These are phyloP conservation scores for Tremella mesenterica DNA, from an alignment of 768 basidiomycete genomes.

Conservation along the genomic window DNA sequence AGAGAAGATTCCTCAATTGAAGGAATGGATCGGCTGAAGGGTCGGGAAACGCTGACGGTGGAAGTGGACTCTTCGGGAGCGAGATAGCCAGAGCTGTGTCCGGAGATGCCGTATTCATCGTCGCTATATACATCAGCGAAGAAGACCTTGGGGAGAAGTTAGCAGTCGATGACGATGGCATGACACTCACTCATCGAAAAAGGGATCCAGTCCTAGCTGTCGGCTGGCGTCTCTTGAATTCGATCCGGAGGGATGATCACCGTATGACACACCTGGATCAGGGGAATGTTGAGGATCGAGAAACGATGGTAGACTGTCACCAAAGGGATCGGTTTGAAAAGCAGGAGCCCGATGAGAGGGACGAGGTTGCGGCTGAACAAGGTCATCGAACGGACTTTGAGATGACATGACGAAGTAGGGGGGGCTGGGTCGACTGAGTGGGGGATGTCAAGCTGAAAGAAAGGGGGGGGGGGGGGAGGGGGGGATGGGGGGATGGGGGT, in stretches of 20 bases:
- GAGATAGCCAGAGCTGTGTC: slow-evolving; percentile 28
- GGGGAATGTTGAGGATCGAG: slow-evolving; percentile 1
- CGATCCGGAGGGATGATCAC: slow-evolving; percentile 2
- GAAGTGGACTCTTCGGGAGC: slow-evolving; percentile 30
- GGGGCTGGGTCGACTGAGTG: too few species aligned
- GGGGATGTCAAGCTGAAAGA: too few species aligned
- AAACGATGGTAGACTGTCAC: slow-evolving; percentile 8
- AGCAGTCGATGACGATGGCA: too few species aligned
- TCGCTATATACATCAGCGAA: slow-evolving; percentile 20
- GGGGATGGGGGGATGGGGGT: too few species aligned
- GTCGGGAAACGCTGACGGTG: slow-evolving; percentile 17
- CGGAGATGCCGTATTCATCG: slow-evolving; percentile 31
- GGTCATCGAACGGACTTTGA: slow-evolving; percentile 41
- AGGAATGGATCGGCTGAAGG: slow-evolving; percentile 18
- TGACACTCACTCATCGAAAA: slow-evolving; percentile 42
- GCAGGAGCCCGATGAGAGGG: background rate
- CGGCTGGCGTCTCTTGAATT: slow-evolving; percentile 10
- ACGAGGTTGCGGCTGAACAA: slow-evolving; percentile 23
- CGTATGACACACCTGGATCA: background rate
- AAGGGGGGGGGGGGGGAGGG: too few species aligned
- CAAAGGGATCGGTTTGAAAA: slow-evolving; percentile 28
- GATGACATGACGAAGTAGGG: too few species aligned
- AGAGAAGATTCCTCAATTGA: slow-evolving; percentile 24
- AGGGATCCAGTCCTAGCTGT: slow-evolving; percentile 38
- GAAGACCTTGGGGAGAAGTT: too few species aligned